phyloP scores from a whole-genome alignment of 2,329 filamentous ascomycete species.

The Beauveria scarabaeidicola region DNA sequence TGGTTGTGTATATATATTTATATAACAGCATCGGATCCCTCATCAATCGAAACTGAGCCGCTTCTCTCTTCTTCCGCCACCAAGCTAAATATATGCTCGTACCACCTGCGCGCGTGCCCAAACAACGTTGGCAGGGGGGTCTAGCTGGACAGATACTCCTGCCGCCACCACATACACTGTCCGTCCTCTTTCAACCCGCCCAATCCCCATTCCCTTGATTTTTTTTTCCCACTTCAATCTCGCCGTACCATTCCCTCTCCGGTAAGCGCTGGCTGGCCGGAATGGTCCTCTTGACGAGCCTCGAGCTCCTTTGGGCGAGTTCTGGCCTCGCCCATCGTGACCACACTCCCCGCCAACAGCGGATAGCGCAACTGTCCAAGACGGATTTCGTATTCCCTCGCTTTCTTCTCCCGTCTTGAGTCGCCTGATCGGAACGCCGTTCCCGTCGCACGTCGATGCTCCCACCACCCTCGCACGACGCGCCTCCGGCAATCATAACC shows the following conservation, averaged over 20 bases:
- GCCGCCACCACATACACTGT: background rate
- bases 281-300: background rate
- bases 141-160: background rate
- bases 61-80: background rate
- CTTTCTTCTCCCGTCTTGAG: background rate
- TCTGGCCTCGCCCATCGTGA: too few relatives aligned
- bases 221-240: background rate
- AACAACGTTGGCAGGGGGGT: background rate
- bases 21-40: background rate
- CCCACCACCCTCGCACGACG: background rate
- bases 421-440: background rate
- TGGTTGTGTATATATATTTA: background rate
- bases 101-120: background rate
- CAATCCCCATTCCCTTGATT: background rate
- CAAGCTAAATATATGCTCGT: background rate
- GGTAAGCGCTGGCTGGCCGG: background rate
- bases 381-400: background rate
- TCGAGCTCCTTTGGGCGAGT: background rate
- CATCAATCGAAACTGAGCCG: background rate
- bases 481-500: background rate
- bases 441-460: background rate
- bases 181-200: background rate
- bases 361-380: too few relatives aligned
- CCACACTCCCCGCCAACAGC: background rate
- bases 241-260: background rate